phyloP scores from a whole-genome alignment of 495 filamentous ascomycete genomes.

The Talaromyces ruber region DNA sequence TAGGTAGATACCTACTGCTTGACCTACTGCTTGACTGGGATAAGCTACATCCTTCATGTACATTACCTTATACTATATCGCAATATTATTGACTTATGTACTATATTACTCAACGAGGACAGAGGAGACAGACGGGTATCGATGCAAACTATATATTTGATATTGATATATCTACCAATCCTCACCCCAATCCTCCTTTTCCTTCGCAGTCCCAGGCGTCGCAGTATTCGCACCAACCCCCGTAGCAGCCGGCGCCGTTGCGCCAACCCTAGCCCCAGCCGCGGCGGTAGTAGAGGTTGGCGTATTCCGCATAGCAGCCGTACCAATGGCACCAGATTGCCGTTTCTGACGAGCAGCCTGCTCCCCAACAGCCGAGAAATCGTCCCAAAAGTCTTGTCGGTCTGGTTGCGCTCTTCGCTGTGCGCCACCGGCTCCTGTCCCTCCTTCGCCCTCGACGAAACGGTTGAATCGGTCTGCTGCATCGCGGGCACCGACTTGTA shows the following conservation, averaged over 20 bases:
- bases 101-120: not conserved
- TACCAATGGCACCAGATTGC: constrained; percentile 54
- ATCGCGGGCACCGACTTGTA: constrained; percentile 57
- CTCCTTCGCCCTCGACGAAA: constrained; percentile 64
- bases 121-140: not conserved
- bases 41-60: not conserved
- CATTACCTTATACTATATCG: not conserved
- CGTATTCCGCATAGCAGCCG: constrained; percentile 49
- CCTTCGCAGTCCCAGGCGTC: constrained; percentile 9
- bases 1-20: not conserved
- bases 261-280: constrained; percentile 21
- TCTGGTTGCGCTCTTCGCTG: constrained; percentile 42
- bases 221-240: constrained; percentile 17
- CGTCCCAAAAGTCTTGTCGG: constrained; percentile 89
- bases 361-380: constrained; percentile 51
- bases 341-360: constrained; percentile 32
- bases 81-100: not conserved
- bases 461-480: constrained; percentile 70
- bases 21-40: not conserved
- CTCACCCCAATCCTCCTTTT: constrained; percentile 57
- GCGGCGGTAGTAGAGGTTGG: constrained; percentile 13
- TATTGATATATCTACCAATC: constrained; percentile 41
- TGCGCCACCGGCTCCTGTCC: constrained; percentile 7
- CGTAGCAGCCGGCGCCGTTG: constrained; percentile 26
- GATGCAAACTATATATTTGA: constrained; percentile 5